Evolutionary conservation across 306 rosid genomes (phyloP).

Genomic region (Glycine soja): DNA sequence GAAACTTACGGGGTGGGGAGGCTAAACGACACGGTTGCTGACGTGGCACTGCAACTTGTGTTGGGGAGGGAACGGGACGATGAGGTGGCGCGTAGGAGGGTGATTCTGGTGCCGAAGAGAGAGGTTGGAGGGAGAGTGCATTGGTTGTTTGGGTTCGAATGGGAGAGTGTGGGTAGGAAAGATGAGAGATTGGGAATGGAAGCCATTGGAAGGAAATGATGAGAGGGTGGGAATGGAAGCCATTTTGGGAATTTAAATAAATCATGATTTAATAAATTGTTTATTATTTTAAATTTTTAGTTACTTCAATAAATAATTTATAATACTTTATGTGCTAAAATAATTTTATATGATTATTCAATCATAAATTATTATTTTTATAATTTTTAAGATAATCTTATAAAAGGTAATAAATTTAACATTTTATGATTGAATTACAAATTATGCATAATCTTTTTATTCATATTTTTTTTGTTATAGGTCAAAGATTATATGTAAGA

Average conservation of each 20-base stretch:
- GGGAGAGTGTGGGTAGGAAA: slow-evolving; percentile 31
- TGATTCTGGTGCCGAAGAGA: slow-evolving; percentile 42
- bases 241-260: slow-evolving; percentile 26
- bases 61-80: slow-evolving; percentile 1
- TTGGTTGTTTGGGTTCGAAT: background rate
- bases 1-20: slow-evolving; percentile 71
- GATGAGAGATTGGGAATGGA: slow-evolving; percentile 43
- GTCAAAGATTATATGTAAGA: no score
- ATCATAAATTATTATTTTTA: no score
- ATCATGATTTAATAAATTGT: no score
- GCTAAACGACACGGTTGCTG: slow-evolving; percentile 73
- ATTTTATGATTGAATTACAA: no score
- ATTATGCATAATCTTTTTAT: no score
- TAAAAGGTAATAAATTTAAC: no score
- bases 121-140: slow-evolving; percentile 35
- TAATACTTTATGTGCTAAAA: no score
- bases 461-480: no score
- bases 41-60: slow-evolving; percentile 43
- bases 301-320: no score
- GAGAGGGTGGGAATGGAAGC: slow-evolving; percentile 48
- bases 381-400: no score
- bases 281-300: no score
- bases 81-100: slow-evolving; percentile 31
- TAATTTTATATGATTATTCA: no score
- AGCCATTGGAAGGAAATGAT: slow-evolving; percentile 45